Evolutionary conservation across 345 rosid species (phyloP), one percentile per base, ranked within the genome.

Genomic region (Odontarrhena argentea): DNA sequence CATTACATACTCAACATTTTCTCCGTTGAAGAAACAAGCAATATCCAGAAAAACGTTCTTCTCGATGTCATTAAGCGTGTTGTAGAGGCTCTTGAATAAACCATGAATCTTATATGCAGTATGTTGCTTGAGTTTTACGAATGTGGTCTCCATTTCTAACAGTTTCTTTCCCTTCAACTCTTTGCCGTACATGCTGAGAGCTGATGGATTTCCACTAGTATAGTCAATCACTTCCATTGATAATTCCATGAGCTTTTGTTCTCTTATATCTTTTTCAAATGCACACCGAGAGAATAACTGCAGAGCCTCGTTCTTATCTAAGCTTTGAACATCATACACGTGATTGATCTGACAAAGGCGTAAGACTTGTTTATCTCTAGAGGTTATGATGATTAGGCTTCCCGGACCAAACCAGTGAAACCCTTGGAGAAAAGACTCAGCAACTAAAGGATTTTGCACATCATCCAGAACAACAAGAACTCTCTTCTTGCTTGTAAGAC

Each of bases 391-490:
- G 26, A 69, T 40, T 2, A 68, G 2, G 57, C 73, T 68, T 9
- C 73, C 73, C 0, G 56, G 73, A 13, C 35, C 57, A 48, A 68
- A 47, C 65, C 65, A 47, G 30, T 57, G 49, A 7, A 68, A 1
- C 42, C 35, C 35, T 26, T 43, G 8, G 2, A 18, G 22, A 18
- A 18, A 18, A 18, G 22, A 18, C 22, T 18, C 22, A 18, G 22
- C 22, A 18, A 18, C 51, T 0, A 68, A 25, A 10, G 32, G 14
- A 49, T 49, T 48, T 2, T 11, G 13, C 11, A 58, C 58, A 28
- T 68, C 65, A 68, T 68, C 73, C 48, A 68, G 73, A 58, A 68
- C 58, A 47, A 68, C 41, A 48, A 68, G 57, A 40, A 48, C 46
- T 28, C 46, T 74, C 68, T 57, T 58, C 34, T 38, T 57, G 12